Conservation (phyloP, 2,329 filamentous ascomycete species). For the Myriosclerotinia curreyana region DNA sequence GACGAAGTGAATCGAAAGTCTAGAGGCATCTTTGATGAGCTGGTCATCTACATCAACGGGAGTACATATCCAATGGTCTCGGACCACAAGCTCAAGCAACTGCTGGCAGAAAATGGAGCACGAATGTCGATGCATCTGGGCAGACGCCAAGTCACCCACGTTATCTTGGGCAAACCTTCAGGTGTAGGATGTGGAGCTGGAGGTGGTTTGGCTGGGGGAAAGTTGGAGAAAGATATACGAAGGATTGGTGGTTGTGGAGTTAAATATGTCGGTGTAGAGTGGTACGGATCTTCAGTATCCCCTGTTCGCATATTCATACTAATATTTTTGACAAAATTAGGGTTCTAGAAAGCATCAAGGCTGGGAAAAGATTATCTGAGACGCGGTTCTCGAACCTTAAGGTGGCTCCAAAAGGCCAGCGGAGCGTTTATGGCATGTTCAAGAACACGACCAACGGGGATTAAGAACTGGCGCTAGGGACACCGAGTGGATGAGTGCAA, state of each 20-base stretch:
- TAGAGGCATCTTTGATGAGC: conserved; percentile 60
- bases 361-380: conserved; percentile 71
- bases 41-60: conserved; percentile 83
- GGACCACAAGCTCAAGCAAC: conserved; percentile 79
- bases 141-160: conserved; percentile 75
- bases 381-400: conserved; percentile 64
- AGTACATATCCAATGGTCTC: conserved; percentile 78
- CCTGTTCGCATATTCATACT: conserved; percentile 19
- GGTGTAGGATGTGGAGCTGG: conserved; percentile 54
- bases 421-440: conserved; percentile 59
- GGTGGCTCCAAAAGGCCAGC: conserved; percentile 59
- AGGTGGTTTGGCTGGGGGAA: conserved; percentile 71
- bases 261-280: conserved; percentile 78
- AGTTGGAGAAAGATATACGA: conserved; percentile 77
- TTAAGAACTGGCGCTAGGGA: conserved; percentile 16
- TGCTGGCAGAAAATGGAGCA: conserved; percentile 73
- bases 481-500: conserved; percentile 5
- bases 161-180: conserved; percentile 68
- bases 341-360: conserved; percentile 80
- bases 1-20: conserved; percentile 31
- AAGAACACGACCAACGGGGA: conserved; percentile 28
- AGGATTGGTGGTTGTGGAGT: conserved; percentile 65
- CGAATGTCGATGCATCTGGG: conserved; percentile 67
- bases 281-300: conserved; percentile 48
- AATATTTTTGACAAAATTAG: conserved; percentile 43